Evolutionary conservation across 2,329 filamentous ascomycete species (phyloP).

Genomic region (Aspergillus awamori): DNA sequence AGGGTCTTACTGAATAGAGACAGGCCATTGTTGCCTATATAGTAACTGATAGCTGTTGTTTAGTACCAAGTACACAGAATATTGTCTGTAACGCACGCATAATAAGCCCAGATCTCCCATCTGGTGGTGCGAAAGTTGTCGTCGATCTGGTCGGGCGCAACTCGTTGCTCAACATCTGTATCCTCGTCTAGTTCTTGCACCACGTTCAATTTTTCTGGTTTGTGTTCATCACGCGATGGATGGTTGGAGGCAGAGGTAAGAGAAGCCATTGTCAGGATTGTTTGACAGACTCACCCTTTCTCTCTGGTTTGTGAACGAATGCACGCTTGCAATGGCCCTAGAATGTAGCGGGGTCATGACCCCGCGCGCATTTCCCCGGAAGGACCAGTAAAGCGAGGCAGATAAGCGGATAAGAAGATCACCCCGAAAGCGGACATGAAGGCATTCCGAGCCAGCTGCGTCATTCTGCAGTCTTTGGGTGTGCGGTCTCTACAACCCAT

Average conservation of each 20-base stretch:
- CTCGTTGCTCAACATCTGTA: slow-evolving; percentile 38
- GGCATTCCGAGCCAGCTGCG: not conserved
- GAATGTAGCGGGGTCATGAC: not conserved
- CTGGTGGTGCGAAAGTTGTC: slow-evolving; percentile 55
- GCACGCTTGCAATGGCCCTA: not conserved
- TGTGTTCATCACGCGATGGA: not conserved
- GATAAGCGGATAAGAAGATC: not conserved
- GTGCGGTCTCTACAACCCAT: too few relatives aligned
- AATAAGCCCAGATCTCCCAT: slow-evolving; percentile 62
- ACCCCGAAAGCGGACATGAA: not conserved
- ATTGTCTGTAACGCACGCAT: slow-evolving; percentile 42
- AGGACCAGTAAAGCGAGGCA: not conserved
- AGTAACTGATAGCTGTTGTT: slow-evolving; percentile 52
- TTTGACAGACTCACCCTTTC: not conserved
- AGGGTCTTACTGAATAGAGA: slow-evolving; percentile 57
- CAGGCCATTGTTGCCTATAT: slow-evolving; percentile 67
- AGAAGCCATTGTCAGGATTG: not conserved
- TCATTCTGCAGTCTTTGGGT: not conserved
- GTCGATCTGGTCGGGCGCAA: slow-evolving; percentile 60
- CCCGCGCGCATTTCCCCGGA: not conserved
- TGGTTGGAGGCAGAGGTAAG: not conserved
- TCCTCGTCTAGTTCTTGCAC: not conserved
- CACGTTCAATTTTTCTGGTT: not conserved
- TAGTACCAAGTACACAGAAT: slow-evolving; percentile 17
- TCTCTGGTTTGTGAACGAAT: not conserved